Base-by-base conservation (phyloP, 805 yeast genomes). In the Nakazawaea wyomingensis region DNA sequence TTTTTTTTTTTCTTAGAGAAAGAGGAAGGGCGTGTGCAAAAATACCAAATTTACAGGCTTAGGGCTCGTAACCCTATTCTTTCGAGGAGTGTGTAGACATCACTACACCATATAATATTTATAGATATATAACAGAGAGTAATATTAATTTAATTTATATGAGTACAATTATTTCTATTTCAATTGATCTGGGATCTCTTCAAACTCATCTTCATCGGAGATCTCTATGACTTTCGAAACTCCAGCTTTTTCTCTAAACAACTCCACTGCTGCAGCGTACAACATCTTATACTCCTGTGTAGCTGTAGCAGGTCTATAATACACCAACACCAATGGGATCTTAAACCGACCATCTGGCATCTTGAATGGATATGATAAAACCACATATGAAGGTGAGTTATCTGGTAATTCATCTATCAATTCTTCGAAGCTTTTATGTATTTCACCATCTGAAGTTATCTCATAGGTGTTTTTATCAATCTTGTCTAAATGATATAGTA, bases 191-290 rank as follows among this genome's bases (percentile, higher is more conserved):
- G 72, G 76, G 22, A 82, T 56, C 13, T 73, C 78, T 33, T 78
- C 85, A 29, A 84, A 73, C 41, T 85, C 91, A 31, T 84, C 90
- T 45, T 76, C 82, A 37, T 84, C 89, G 16, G 69, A 76, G 20
- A 79, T 54, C 53, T 82, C 83, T 31, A 82, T 66, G 28, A 83
- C 67, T 54, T 55, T 61, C 24, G 76, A 66, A n/a, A 86, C 88
- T 14, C 88, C 87, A n/a, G 90, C 82, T 51, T 82, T 81, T 39
- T 76, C 80, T 60, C 91, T 73, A 45, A 90, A 72, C 50, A 82
- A 63, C 58, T 90, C 96, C 18, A 86, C 76, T 2, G 96, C 95
- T 4, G 93, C 95, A 1, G 96, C 97, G 54, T 88, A 89, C 38
- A 86, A 64, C 97, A 89, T 90, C 60, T 83, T 80, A 55, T 75